Evolutionary conservation across 2,329 filamentous ascomycete genomes (phyloP), one percentile per base, ranked within the genome.

Genomic region (Ophiocordyceps sinensis): DNA sequence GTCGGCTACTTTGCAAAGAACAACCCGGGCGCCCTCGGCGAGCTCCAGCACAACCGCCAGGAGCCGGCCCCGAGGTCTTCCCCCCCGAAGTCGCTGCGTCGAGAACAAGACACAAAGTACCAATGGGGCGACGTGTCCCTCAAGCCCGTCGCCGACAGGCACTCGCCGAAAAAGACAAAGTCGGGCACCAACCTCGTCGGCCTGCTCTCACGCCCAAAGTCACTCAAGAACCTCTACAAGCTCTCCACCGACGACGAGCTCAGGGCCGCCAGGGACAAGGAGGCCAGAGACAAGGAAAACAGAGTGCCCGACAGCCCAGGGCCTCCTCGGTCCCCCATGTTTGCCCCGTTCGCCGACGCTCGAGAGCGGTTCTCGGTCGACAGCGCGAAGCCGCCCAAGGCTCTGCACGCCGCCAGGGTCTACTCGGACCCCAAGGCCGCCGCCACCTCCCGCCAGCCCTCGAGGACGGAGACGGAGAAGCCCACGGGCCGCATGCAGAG

Each of bases 131-230:
- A 54, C 37, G 58, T 70, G 19, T 65, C 66, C 5, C 53, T 74
- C 43, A 69, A 67, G 48, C 59, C 64, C 3, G 53, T 63, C 19
- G 51, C 54, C 21, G 50, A 51, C 34, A 66, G 59, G 46, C 66
- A 67, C 40, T 38, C 49, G 40, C 48, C 77, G 23, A 82, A 81
- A 54, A 93, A 89, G 66, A 75, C 75, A 31, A 94, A 89, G 60
- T 94, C 88, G 0, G 74, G 83, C 4, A 83, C 83, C 28, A 93
- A 87, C 56, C 69, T 96, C n/a, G 77, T 77, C 1, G 77, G 73
- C 5, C 72, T 95, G 41, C 72, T 94, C 40, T 78, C 77, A 43
- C 79, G 82, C 43, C 77, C 79, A 44, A 86, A 82, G 56, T 86
- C 85, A 10, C 70, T 79, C 41, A 85, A 79, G 53, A 80, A 76